Evolutionary conservation across 78 protist species (phyloP).

Genomic region (slime mould (Dictyostelium discoideum)): dicty_2.7 NC_007088.5:3253501-3254000

Average conservation of each 20-base stretch:
- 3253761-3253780: constrained; percentile 59
- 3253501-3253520: constrained; percentile 44
- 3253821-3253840: not conserved
- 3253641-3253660: not conserved
- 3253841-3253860: not conserved
- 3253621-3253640: not conserved
- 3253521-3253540: constrained; percentile 6
- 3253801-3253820: constrained; percentile 50
- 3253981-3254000: too few relatives aligned
- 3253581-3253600: constrained; percentile 37
- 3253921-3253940: constrained; percentile 57
- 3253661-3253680: constrained; percentile 55
- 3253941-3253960: not conserved
- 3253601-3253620: constrained; percentile 88
- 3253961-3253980: too few relatives aligned
- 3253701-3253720: constrained; percentile 35
- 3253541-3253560: not conserved
- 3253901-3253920: constrained; percentile 38
- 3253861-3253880: constrained; percentile 26
- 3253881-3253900: constrained; percentile 10
- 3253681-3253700: constrained; percentile 42
- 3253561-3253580: constrained; percentile 47
- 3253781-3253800: not conserved
- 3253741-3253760: constrained; percentile 7
- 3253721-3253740: constrained; percentile 21